Percentiles rank a stretch among this genome's conserved stretches.
These are phyloP conservation scores for Solanum bulbocastanum DNA, from an alignment of 257 asterid genomes.

Conservation along the genomic window DNA sequence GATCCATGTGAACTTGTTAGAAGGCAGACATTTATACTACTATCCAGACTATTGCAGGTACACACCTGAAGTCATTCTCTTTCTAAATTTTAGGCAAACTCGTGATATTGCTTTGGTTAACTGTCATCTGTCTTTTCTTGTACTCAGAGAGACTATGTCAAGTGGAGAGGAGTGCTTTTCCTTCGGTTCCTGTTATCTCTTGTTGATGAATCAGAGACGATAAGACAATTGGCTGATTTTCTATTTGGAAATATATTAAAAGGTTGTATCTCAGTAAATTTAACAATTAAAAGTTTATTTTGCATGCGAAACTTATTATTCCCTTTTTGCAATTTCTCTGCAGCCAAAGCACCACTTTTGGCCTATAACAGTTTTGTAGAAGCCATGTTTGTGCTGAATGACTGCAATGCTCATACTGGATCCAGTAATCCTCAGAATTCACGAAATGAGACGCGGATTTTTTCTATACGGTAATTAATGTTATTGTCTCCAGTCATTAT, in stretches of 20 bases:
- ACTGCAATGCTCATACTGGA: constrained; percentile 91
- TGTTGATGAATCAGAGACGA: constrained; percentile 80
- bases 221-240: constrained; percentile 78
- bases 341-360: constrained; percentile 97
- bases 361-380: constrained; percentile 97
- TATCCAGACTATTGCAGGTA: constrained; percentile 91
- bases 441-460: constrained; percentile 50
- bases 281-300: neutral
- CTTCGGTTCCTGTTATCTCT: constrained; percentile 77
- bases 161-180: constrained; percentile 94
- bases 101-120: neutral
- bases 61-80: neutral
- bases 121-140: constrained; percentile 5
- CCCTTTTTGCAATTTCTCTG: constrained; percentile 3
- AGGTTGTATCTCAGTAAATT: constrained; percentile 29
- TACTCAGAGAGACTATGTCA: constrained; percentile 84
- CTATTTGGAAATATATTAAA: constrained; percentile 84
- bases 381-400: constrained; percentile 72
- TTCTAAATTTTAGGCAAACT: neutral
- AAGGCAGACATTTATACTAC: constrained; percentile 82
- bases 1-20: constrained; percentile 92
- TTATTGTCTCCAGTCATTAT: neutral
- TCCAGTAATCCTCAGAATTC: constrained; percentile 50
- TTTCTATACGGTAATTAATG: constrained; percentile 52
- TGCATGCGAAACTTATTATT: neutral